Evolutionary conservation across 257 asterid species (phyloP).

Genomic region (Solanum pinnatisectum): DNA sequence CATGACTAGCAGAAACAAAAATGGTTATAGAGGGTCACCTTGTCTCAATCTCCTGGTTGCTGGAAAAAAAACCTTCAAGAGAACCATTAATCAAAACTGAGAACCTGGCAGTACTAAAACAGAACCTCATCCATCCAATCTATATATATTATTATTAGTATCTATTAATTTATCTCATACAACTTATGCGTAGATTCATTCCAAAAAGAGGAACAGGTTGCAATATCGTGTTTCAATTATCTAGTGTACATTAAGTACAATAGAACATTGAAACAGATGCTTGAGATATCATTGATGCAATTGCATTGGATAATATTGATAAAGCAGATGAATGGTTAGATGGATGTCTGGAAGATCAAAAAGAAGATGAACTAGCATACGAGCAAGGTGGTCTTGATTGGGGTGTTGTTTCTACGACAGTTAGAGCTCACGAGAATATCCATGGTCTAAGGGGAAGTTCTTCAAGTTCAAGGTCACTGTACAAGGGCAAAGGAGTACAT

Average conservation of each 20-base stretch:
- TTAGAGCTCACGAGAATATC: neutral
- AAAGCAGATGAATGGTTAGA: neutral
- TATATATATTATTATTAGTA: too few relatives aligned
- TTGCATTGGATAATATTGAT: neutral
- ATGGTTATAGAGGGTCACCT: too few relatives aligned
- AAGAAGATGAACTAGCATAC: neutral
- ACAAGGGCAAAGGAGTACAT: neutral
- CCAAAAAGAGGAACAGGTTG: neutral
- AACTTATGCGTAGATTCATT: neutral
- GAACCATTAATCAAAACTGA: too few relatives aligned
- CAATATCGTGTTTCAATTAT: neutral
- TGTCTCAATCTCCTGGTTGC: too few relatives aligned
- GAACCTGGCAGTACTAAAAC: too few relatives aligned
- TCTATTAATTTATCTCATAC: neutral
- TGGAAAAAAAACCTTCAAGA: too few relatives aligned
- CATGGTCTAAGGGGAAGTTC: neutral
- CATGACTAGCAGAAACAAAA: too few relatives aligned
- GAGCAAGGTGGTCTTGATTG: neutral
- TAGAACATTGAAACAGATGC: neutral
- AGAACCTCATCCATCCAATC: too few relatives aligned
- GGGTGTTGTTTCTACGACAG: neutral
- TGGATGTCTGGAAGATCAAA: neutral
- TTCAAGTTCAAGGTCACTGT: neutral
- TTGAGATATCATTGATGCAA: neutral
- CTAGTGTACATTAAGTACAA: neutral